Evolutionary conservation across 2,329 filamentous ascomycete genomes (phyloP).

Genomic region (Penicillium psychrosexuale): DNA sequence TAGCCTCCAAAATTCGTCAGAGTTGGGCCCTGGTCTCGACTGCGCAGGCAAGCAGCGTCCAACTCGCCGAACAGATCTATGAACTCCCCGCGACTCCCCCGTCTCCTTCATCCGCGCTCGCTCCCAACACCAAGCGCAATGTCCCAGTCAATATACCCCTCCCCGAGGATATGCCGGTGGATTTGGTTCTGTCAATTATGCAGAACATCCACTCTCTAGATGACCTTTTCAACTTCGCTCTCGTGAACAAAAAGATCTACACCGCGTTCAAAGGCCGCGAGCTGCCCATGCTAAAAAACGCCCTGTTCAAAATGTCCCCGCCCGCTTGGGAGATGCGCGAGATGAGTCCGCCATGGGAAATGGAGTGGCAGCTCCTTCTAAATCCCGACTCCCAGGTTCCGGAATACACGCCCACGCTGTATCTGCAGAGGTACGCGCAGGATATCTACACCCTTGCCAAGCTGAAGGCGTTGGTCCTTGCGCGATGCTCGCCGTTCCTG

Average conservation of each 20-base stretch:
- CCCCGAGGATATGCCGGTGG: conserved; percentile 45
- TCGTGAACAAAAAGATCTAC: conserved; percentile 57
- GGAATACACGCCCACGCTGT: conserved; percentile 54
- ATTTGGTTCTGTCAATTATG: conserved; percentile 54
- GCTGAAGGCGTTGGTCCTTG: conserved; percentile 56
- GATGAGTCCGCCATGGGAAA: conserved; percentile 53
- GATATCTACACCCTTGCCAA: conserved; percentile 54
- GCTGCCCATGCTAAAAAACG: conserved; percentile 51
- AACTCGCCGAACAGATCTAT: conserved; percentile 28
- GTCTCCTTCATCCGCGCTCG: conserved; percentile 12
- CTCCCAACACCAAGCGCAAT: conserved; percentile 8
- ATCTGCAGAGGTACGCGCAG: conserved; percentile 50
- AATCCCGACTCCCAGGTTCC: conserved; percentile 48
- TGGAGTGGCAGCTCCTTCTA: conserved; percentile 39
- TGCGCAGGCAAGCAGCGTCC: conserved; percentile 20
- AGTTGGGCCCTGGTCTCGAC: conserved; percentile 16
- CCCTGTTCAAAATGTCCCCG: conserved; percentile 53
- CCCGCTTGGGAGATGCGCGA: conserved; percentile 61
- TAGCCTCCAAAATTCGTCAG: conserved; percentile 12
- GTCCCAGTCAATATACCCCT: conserved; percentile 30
- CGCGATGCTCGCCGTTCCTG: conserved; percentile 55
- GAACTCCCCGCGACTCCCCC: conserved; percentile 33
- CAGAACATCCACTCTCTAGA: conserved; percentile 48
- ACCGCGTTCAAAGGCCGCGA: conserved; percentile 57
- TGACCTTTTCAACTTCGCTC: conserved; percentile 55